Base-by-base conservation (phyloP, 352 stramenopile genomes). In the Thraustochytrium striatum region DNA sequence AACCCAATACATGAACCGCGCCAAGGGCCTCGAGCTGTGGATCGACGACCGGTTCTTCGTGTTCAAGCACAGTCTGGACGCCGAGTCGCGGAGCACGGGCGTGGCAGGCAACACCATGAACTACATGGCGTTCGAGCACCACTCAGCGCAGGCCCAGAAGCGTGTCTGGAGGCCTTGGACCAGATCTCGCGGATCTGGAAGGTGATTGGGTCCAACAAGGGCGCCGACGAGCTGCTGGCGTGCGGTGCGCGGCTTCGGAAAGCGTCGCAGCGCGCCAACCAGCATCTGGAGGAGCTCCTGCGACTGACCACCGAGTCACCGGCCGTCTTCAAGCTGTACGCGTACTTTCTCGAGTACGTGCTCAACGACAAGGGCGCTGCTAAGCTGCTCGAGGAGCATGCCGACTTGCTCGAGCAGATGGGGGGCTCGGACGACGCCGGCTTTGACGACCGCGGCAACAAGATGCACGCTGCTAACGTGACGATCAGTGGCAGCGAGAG, bases 111-210 rank as follows among this genome's bases (percentile, higher is more conserved):
- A n/a, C 21, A 28, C 57, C 47, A 55, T 79, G 32, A 79, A 79
- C 30, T 79, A 72, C 32, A 69, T 69, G 50, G 69, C 69, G n/a
- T 53, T 79, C 33, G 69, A 79, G n/a, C 35, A 61, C 38, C 69
- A 79, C 25, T 50, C 39, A 30, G 55, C 38, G 9, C 38, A 79
- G 69, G 50, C 69, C 3, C 33, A 79, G 57, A 47, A 58, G 32
- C 30, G 9, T n/a, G 25, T 79, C 33, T 79, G 16, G 35, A 79
- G 7, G 50, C 52, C 38, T 43, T 79, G 44, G 52, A 79, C 9
- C 9, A 53, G 28, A 79, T 79, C 50, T 69, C 44, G 13, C 50
- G 33, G 30, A n/a, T 65, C 3, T 11, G 25, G 8, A 30, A 52
- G 32, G 2, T 79, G 13, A 58, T 33, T 2, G 57, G 47, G 21